Evolutionary conservation across 495 filamentous ascomycete species (phyloP).

Genomic region (Penicillium canescens): DNA sequence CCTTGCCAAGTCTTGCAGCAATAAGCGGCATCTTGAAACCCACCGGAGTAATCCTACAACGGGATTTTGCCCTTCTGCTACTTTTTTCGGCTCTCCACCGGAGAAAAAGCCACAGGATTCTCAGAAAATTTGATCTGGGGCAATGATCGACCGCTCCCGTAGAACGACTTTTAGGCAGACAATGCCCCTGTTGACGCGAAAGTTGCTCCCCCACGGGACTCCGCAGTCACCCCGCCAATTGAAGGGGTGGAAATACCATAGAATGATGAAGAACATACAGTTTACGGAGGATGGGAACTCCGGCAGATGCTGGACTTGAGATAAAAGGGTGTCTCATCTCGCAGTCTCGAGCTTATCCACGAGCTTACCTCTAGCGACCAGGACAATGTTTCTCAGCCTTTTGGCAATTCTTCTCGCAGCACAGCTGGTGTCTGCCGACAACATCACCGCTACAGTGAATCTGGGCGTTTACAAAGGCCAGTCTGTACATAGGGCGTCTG

Average conservation of each 20-base stretch:
- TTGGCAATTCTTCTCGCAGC: slow-evolving; percentile 1
- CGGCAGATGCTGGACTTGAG: neutral
- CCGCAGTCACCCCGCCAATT: no score
- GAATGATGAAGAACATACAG: no score
- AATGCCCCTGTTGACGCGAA: no score
- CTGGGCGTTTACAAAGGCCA: slow-evolving; percentile 6
- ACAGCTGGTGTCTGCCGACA: slow-evolving; percentile 7
- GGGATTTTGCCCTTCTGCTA: neutral
- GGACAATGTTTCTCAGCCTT: neutral
- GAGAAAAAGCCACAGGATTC: neutral
- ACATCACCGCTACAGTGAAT: slow-evolving; percentile 15
- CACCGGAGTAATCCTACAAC: slow-evolving; percentile 13
- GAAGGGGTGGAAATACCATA: no score
- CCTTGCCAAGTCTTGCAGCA: neutral
- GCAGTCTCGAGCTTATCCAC: no score
- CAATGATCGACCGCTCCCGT: neutral
- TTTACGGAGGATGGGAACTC: no score
- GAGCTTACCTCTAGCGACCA: no score
- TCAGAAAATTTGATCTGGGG: neutral
- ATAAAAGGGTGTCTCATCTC: neutral
- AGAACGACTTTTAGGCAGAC: no score
- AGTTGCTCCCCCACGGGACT: no score
- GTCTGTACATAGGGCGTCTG: slow-evolving; percentile 26
- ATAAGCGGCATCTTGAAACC: neutral
- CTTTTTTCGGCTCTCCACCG: slow-evolving; percentile 1